phyloP scores from a whole-genome alignment of 192 early-diverging fungal genomes.

The Backusella tarrabulga region DNA sequence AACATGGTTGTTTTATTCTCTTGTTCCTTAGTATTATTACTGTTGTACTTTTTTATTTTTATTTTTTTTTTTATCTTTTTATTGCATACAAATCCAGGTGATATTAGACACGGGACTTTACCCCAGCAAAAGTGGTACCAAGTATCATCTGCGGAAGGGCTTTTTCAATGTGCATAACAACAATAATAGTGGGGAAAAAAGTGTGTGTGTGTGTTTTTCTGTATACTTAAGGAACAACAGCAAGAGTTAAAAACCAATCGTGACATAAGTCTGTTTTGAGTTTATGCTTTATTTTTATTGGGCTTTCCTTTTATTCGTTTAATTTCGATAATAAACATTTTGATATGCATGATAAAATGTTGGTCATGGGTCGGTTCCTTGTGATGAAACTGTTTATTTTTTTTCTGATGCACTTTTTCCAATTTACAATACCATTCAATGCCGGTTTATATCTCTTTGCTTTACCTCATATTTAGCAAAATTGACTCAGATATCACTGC shows the following conservation, averaged over 20 bases:
- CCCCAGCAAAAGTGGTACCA: constrained; percentile 1
- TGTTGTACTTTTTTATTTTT: background rate
- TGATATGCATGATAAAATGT: background rate
- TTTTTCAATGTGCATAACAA: background rate
- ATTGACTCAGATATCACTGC: background rate
- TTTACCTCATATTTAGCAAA: background rate
- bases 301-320: background rate
- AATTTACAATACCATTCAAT: background rate
- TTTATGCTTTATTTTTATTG: background rate
- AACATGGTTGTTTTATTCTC: too few relatives aligned
- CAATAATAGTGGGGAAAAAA: background rate
- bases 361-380: background rate
- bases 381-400: constrained; percentile 3
- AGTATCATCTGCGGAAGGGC: background rate
- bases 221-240: background rate
- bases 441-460: background rate
- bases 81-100: background rate
- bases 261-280: background rate
- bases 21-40: too few relatives aligned
- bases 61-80: background rate
- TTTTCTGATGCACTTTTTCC: background rate
- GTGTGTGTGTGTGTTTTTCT: background rate
- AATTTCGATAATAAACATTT: background rate
- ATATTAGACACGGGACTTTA: background rate
- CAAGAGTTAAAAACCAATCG: background rate